phyloP scores from a whole-genome alignment of 2,329 filamentous ascomycete genomes.

The Botrytis deweyae region DNA sequence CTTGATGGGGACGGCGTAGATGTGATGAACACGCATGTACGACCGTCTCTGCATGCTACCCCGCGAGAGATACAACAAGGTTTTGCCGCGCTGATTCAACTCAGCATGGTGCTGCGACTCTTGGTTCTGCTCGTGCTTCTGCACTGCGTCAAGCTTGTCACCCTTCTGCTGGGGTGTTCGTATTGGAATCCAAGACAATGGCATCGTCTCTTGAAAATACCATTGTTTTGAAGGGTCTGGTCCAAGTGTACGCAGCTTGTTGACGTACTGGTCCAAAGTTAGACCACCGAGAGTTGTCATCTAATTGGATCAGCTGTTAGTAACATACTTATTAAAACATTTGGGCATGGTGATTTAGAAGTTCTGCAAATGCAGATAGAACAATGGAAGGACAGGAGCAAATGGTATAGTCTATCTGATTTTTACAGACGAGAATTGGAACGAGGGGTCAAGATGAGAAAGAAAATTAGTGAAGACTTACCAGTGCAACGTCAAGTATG shows the following conservation, averaged over 20 bases:
- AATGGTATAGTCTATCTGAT: background rate
- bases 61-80: background rate
- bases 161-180: background rate
- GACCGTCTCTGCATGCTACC: background rate
- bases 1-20: slow-evolving; percentile 5
- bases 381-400: background rate
- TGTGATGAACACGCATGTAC: slow-evolving; percentile 7
- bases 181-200: background rate
- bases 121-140: background rate
- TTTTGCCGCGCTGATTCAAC: background rate
- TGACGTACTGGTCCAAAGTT: background rate
- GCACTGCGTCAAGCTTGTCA: background rate
- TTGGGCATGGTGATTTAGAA: accelerated
- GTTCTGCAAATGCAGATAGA: background rate
- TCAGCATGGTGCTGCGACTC: background rate
- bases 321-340: too few species aligned
- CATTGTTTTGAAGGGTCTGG: background rate
- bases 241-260: background rate
- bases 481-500: slow-evolving; percentile 25
- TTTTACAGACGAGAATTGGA: background rate
- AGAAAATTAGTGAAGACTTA: background rate
- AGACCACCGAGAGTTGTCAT: background rate
- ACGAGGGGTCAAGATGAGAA: background rate
- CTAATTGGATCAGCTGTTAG: background rate
- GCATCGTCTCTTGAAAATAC: background rate